Base-by-base conservation (phyloP, 1,284 basidiomycete genomes). In the Entoloma clypeatum region DNA sequence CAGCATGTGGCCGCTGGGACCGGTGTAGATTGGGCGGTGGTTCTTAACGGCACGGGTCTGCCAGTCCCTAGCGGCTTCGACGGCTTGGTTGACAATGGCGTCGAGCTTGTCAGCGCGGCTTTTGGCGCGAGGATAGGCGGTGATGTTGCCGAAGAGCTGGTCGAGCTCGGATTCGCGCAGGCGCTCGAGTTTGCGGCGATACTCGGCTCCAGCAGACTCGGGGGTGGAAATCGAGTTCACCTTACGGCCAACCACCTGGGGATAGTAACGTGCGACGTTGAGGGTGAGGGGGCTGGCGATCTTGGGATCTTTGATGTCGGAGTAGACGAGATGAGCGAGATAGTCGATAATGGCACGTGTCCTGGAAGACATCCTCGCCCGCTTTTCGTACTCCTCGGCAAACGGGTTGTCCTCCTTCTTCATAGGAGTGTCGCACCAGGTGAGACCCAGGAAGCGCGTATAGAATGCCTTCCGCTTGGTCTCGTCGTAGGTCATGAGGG, bases 41-140 rank as follows among this genome's bases (percentile, higher is more conserved):
- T 30, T 30, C 29, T 11, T 16, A 8, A 30, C 29, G 14, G 29
- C 29, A 16, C 29, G 14, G 29, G 29, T n/a, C 29, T 30, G 29
- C 29, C 29, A 30, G 29, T 30, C 29, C n/a, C 29, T 8, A 8
- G 29, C n/a, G 29, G 29, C 29, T 30, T n/a, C 29, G 29, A 30
- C 29, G 29, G 29, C 29, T 14, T 30, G 29, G n/a, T 30, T 8
- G 29, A 30, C 29, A 7, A 30, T 16, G 8, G 29, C 29, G 29
- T 30, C 29, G 29, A 30, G 8, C 29, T 30, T 30, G 29, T 30
- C 29, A 7, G 29, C 14, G 29, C 5, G 29, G 14, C 29, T 30
- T 5, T 11, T 16, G 29, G 29, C 17, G 29, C 29, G 29, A 16
- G 29, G 29, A 14, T 30, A 30, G 8, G 29, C 29, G 29, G 7